Evolutionary conservation across 768 basidiomycete species (phyloP), one percentile per base, ranked within the genome.

Genomic region (Stropharia rugosoannulata): DNA sequence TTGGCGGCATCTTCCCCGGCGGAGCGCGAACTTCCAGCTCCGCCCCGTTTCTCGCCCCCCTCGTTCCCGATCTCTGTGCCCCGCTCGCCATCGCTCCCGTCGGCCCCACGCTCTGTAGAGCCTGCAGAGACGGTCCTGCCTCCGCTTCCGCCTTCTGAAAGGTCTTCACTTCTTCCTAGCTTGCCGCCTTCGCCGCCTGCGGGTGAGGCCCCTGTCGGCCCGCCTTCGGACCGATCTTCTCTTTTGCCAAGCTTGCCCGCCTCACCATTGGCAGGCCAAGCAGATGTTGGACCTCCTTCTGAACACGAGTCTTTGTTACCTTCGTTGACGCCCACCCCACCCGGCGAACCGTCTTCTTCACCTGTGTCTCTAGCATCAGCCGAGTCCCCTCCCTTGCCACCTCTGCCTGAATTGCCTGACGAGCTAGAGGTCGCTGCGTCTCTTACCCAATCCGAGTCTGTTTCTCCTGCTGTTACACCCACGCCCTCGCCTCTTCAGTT

Each of bases 51-150:
- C 13, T 39, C 51, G 7, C 37, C 54, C 9, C 38, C 22, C 22
- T 22, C 22, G 22, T 22, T 46, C 15, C 36, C 25, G 22, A 13
- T 48, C 18, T 55, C 43, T 3, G n/a, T 45, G 5, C 42, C 45
- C 3, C 43, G 37, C 15, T 48, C 54, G 5, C 65, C 64, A 22
- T 57, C 61, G 1, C 52, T 66, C 29, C 56, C 65, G 11, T 79
- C 80, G 6, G 67, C 78, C 6, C 81, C 78, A 12, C 57, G 51
- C 12, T 57, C 53, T 5, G 52, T 44, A 8, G 36, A 35, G 11
- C 22, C 27, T 6, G 12, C 5, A 12, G 55, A 27, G 10, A 22
- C 32, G 36, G 40, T 54, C 5, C 35, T 46, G 8, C 65, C 64
- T 27, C 56, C 61, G 0, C 54, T 65, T 32, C 56, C 65, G 2